A percentile compares a stretch with the other conserved stretches of the same genome.
phyloP scores from a whole-genome alignment of 1,139 yeast genomes.

The Candida sanyaensis region DNA sequence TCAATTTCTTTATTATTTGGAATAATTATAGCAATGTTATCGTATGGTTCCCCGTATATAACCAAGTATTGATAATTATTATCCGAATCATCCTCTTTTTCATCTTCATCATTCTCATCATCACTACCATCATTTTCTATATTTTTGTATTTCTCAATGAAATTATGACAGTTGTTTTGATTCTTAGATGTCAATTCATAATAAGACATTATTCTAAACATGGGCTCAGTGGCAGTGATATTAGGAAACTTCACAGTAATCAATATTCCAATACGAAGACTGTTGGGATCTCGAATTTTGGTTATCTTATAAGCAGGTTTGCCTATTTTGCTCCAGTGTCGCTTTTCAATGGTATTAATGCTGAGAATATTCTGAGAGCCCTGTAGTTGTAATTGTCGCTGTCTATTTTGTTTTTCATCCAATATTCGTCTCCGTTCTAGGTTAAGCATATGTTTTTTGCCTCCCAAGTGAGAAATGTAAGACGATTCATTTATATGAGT shows the following conservation, averaged over 20 bases:
- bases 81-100: constrained; percentile 30
- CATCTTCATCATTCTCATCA: constrained; percentile 19
- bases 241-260: constrained; percentile 59
- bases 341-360: constrained; percentile 42
- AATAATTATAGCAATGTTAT: constrained; percentile 68
- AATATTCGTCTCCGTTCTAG: constrained; percentile 56
- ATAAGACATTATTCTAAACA: constrained; percentile 71
- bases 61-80: constrained; percentile 61
- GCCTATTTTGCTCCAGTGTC: constrained; percentile 64
- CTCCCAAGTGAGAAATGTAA: constrained; percentile 78
- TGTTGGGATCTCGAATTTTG: constrained; percentile 64
- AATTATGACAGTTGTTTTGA: constrained; percentile 29
- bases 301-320: constrained; percentile 67
- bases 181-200: constrained; percentile 60
- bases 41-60: constrained; percentile 85
- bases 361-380: constrained; percentile 18
- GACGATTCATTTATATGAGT: constrained; percentile 76
- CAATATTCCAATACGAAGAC: constrained; percentile 60
- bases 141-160: constrained; percentile 18
- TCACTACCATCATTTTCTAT: constrained; percentile 1
- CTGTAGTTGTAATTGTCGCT: constrained; percentile 14
- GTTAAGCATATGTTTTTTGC: constrained; percentile 71
- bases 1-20: constrained; percentile 60
- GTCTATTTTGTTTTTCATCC: constrained; percentile 36
- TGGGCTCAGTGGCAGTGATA: constrained; percentile 53